phyloP scores from a whole-genome alignment of 768 basidiomycete species.

The Dioszegia hungarica region DNA sequence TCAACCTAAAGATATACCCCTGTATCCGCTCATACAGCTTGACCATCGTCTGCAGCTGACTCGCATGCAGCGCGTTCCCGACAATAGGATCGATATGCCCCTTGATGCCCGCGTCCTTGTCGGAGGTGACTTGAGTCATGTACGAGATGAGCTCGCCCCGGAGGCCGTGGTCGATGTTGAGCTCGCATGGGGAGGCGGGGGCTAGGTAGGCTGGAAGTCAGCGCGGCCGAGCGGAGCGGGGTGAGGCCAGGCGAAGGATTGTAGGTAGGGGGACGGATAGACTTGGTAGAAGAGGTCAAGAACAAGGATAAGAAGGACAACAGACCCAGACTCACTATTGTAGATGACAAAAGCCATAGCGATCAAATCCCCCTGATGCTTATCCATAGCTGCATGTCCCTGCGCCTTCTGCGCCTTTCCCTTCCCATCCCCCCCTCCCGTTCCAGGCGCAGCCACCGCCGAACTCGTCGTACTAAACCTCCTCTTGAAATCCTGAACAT shows the following conservation, averaged over 20 bases:
- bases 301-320: not conserved
- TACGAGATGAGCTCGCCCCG: slow-evolving; percentile 92
- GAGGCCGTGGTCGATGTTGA: slow-evolving; percentile 96
- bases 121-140: slow-evolving; percentile 80
- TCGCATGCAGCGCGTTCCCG: slow-evolving; percentile 78
- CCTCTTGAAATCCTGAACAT: slow-evolving; percentile 93
- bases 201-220: slow-evolving; percentile 78
- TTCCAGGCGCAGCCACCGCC: slow-evolving; percentile 56
- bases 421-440: not conserved
- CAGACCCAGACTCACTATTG: slow-evolving; percentile 40
- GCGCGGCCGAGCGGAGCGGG: not conserved
- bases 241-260: too few species aligned
- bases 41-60: slow-evolving; percentile 90
- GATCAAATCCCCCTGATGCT: slow-evolving; percentile 90
- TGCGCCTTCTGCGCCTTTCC: slow-evolving; percentile 10
- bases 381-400: slow-evolving; percentile 73
- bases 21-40: slow-evolving; percentile 93
- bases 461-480: slow-evolving; percentile 94
- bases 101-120: slow-evolving; percentile 40
- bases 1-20: slow-evolving; percentile 89
- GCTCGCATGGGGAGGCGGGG: slow-evolving; percentile 87
- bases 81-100: slow-evolving; percentile 67
- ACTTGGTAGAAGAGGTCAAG: not conserved
- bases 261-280: not conserved
- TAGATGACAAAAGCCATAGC: slow-evolving; percentile 79